A percentile compares a stretch with the other conserved stretches of the same genome.
Evolutionary conservation across 2,329 filamentous ascomycete genomes (phyloP).

Genomic region (Xylariales sp.): DNA sequence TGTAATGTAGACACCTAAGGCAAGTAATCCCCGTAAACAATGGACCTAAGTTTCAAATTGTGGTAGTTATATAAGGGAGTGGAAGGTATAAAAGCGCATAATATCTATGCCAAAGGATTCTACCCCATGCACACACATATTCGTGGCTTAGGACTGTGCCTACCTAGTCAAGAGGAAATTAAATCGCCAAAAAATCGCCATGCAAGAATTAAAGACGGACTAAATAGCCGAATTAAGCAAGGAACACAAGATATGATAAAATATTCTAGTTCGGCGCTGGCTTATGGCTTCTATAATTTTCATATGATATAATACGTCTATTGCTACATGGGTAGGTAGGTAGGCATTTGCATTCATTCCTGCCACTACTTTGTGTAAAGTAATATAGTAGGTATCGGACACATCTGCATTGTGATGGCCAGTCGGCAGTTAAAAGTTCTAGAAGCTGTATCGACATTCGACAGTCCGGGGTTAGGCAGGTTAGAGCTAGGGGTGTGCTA

Average conservation of each 20-base stretch:
- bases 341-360: background rate
- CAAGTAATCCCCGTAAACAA: too few relatives aligned
- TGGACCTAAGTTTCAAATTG: too few relatives aligned
- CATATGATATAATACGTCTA: background rate
- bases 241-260: background rate
- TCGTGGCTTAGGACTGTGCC: background rate
- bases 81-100: background rate
- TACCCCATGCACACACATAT: background rate
- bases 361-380: background rate
- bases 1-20: background rate
- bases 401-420: slow-evolving; percentile 13
- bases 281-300: background rate
- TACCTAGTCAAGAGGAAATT: slow-evolving; percentile 15
- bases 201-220: slow-evolving; percentile 16
- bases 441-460: slow-evolving; percentile 34
- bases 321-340: too few relatives aligned
- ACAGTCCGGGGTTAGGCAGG: slow-evolving; percentile 30
- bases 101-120: background rate
- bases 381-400: background rate
- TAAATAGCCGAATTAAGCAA: slow-evolving; percentile 20
- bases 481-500: slow-evolving; percentile 24
- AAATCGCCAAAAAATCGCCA: slow-evolving; percentile 20
- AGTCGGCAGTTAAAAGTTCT: slow-evolving; percentile 39
- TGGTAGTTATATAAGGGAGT: too few relatives aligned
- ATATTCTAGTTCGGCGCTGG: too few relatives aligned